Conservation (phyloP, 805 yeast species). For the Candida namnaoensis region DNA sequence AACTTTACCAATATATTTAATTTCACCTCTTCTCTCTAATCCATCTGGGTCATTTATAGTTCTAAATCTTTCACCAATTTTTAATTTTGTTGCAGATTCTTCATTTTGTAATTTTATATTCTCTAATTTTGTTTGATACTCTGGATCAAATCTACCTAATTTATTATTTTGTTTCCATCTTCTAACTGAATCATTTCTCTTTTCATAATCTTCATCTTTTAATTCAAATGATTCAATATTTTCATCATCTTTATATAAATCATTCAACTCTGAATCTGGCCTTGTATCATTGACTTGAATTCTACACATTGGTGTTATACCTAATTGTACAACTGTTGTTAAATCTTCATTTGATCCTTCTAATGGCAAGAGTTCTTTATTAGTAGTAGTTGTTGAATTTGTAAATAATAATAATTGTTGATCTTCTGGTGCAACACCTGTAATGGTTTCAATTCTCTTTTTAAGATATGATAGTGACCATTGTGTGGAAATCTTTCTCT, state of each 20-base stretch:
- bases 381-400: conserved; percentile 21
- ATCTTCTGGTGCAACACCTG: conserved; percentile 59
- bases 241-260: conserved; percentile 24
- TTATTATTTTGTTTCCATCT: conserved; percentile 67
- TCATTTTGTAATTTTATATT: conserved; percentile 16
- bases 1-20: conserved; percentile 63
- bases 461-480: conserved; percentile 53
- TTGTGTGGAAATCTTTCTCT: conserved; percentile 50
- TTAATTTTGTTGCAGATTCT: conserved; percentile 24
- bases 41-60: conserved; percentile 33
- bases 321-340: conserved; percentile 3
- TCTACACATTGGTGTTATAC: conserved; percentile 32
- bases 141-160: conserved; percentile 68
- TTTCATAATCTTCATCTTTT: conserved; percentile 53
- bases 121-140: conserved; percentile 23
- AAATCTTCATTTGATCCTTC: conserved; percentile 5
- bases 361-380: conserved; percentile 13
- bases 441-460: conserved; percentile 50
- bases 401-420: conserved; percentile 45
- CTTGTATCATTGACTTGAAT: conserved; percentile 52
- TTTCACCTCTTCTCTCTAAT: conserved; percentile 54
- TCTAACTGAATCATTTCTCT: conserved; percentile 52
- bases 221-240: conserved; percentile 34
- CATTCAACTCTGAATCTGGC: conserved; percentile 40
- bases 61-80: conserved; percentile 47